Evolutionary conservation across 148 eudicot genomes (phyloP).

Genomic region (Rhododendron henanense): DNA sequence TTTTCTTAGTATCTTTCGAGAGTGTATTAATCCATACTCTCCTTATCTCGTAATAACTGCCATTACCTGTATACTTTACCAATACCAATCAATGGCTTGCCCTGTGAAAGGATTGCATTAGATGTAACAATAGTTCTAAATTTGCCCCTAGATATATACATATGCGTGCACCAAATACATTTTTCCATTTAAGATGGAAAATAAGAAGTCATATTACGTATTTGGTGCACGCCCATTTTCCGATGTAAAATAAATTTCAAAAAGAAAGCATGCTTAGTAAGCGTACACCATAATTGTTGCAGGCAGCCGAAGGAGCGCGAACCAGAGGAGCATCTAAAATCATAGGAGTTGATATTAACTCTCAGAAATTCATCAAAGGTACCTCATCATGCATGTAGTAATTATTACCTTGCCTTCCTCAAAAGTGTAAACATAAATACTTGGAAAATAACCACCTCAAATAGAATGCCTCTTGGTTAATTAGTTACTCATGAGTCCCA

Average conservation of each 20-base stretch:
- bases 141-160: too few species aligned
- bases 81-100: too few species aligned
- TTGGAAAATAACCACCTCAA: neutral
- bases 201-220: neutral
- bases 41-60: too few species aligned
- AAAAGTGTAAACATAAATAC: neutral
- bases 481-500: neutral
- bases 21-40: too few species aligned
- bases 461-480: neutral
- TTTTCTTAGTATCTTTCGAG: too few species aligned
- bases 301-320: slow-evolving; percentile 55
- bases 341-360: slow-evolving; percentile 47
- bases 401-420: neutral
- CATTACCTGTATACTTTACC: too few species aligned
- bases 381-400: neutral
- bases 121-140: too few species aligned
- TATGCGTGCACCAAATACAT: too few species aligned
- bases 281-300: slow-evolving; percentile 2
- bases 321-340: slow-evolving; percentile 44
- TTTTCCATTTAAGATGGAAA: too few species aligned
- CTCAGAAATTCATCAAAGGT: slow-evolving; percentile 40
- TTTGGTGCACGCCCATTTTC: neutral
- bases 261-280: neutral
- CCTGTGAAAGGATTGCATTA: too few species aligned
- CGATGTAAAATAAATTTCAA: neutral